Percentiles rank a stretch among this genome's conserved stretches.
Evolutionary conservation across 306 rosid genomes (phyloP).

Genomic region (Trifolium dubium): DNA sequence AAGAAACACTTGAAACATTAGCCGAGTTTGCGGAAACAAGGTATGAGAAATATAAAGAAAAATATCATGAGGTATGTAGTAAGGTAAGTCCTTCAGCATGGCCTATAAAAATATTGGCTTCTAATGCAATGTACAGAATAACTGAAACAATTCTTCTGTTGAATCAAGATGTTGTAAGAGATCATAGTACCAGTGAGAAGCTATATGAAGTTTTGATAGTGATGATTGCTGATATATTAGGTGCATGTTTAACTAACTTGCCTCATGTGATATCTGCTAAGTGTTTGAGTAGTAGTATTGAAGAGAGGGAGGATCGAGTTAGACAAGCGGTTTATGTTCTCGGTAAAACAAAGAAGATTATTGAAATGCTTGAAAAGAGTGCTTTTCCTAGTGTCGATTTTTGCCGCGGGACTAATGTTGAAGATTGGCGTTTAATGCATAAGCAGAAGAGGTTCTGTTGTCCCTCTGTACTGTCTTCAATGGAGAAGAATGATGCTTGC

Average conservation of each 20-base stretch:
- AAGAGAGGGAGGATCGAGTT: constrained; percentile 71
- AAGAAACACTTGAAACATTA: constrained; percentile 57
- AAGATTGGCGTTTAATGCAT: constrained; percentile 69
- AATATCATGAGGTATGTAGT: constrained; percentile 35
- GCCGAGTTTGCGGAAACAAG: constrained; percentile 59
- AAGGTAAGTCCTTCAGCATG: constrained; percentile 60
- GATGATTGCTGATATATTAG: constrained; percentile 67
- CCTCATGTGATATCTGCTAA: constrained; percentile 50
- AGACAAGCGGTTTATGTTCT: constrained; percentile 62
- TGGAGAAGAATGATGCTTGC: constrained; percentile 40
- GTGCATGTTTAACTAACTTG: constrained; percentile 77
- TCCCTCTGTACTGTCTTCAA: constrained; percentile 32
- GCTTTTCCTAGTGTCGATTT: constrained; percentile 45
- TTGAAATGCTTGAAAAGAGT: constrained; percentile 56
- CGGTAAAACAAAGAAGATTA: constrained; percentile 67
- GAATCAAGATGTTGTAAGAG: constrained; percentile 38
- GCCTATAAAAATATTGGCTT: constrained; percentile 63
- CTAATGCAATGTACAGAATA: constrained; percentile 83
- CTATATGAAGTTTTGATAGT: constrained; percentile 48
- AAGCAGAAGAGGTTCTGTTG: constrained; percentile 38
- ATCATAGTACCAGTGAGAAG: constrained; percentile 37
- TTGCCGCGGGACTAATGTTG: constrained; percentile 50
- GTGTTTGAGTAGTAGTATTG: constrained; percentile 62
- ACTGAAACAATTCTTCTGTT: constrained; percentile 61
- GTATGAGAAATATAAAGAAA: constrained; percentile 45